Percentiles rank a stretch among this genome's conserved stretches.
Evolutionary conservation across 2,329 filamentous ascomycete species (phyloP).

Genomic region (Talaromyces piceae): DNA sequence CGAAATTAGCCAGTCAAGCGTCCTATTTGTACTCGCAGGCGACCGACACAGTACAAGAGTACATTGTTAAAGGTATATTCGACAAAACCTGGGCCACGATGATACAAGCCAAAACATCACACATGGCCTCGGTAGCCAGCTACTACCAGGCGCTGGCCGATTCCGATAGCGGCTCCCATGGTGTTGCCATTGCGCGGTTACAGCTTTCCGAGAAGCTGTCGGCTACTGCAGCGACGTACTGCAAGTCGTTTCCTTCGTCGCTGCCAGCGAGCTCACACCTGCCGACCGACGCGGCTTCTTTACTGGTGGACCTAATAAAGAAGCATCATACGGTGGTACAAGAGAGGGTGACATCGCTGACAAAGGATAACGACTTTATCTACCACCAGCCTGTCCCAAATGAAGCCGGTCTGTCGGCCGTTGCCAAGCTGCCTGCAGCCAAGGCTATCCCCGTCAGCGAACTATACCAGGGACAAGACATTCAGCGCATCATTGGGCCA

Average conservation of each 20-base stretch:
- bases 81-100: constrained; percentile 89
- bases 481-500: constrained; percentile 90
- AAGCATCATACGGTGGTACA: constrained; percentile 74
- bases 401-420: constrained; percentile 70
- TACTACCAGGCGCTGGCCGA: constrained; percentile 92
- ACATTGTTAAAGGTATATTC: constrained; percentile 82
- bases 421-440: constrained; percentile 86
- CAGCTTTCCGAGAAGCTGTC: constrained; percentile 71
- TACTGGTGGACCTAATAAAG: constrained; percentile 74
- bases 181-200: constrained; percentile 73
- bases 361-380: constrained; percentile 96
- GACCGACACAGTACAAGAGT: constrained; percentile 83
- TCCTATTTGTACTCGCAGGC: constrained; percentile 82
- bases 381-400: constrained; percentile 89
- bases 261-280: constrained; percentile 78
- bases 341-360: constrained; percentile 66
- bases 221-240: constrained; percentile 68
- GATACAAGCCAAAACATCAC: constrained; percentile 62
- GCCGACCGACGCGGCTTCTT: constrained; percentile 65
- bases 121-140: constrained; percentile 79
- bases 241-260: constrained; percentile 71
- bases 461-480: constrained; percentile 93
- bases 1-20: constrained; percentile 87
- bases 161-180: constrained; percentile 80
- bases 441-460: constrained; percentile 97